Percentiles rank a stretch among this genome's conserved stretches.
Conservation (phyloP, 495 filamentous ascomycete species). For the Polyplosphaeria fusca region DNA sequence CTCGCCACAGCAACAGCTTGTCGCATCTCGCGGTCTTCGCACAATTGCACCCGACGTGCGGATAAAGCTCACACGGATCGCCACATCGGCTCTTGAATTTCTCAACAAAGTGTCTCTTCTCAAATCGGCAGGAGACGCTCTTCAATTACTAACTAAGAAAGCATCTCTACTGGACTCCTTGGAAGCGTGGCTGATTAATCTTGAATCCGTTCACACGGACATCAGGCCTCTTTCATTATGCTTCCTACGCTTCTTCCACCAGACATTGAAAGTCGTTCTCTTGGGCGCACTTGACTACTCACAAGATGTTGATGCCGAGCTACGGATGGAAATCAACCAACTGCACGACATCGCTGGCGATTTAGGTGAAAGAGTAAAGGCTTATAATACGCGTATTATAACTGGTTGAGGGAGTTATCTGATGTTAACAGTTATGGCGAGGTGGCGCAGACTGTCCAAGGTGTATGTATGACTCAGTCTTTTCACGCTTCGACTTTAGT, state of each 20-base stretch:
- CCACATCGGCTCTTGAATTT: conserved; percentile 14
- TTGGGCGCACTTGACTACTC: conserved; percentile 9
- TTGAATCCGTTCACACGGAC: conserved; percentile 8
- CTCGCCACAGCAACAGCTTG: conserved; percentile 3
- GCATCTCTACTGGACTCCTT: conserved; percentile 15
- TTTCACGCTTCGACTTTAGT: not conserved
- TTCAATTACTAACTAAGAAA: conserved; percentile 18
- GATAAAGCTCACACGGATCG: conserved; percentile 14
- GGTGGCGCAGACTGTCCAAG: not conserved
- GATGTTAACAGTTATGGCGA: not conserved
- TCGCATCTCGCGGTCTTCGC: conserved; percentile 12
- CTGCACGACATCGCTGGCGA: conserved; percentile 8
- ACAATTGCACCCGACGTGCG: conserved; percentile 21
- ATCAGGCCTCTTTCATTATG: conserved; percentile 5
- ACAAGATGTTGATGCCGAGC: conserved; percentile 5
- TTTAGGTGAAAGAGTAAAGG: conserved; percentile 19
- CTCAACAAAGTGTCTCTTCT: conserved; percentile 14
- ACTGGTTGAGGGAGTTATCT: conserved; percentile 1
- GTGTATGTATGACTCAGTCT: not conserved
- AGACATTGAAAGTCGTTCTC: conserved; percentile 18
- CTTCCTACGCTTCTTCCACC: conserved; percentile 18
- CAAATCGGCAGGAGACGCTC: conserved; percentile 7
- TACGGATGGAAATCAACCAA: conserved; percentile 8
- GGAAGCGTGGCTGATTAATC: conserved; percentile 6
- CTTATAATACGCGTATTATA: conserved; percentile 6